Base-by-base conservation (phyloP, 176 grass and related monocot species). In the Calamus simplicifolius region DNA sequence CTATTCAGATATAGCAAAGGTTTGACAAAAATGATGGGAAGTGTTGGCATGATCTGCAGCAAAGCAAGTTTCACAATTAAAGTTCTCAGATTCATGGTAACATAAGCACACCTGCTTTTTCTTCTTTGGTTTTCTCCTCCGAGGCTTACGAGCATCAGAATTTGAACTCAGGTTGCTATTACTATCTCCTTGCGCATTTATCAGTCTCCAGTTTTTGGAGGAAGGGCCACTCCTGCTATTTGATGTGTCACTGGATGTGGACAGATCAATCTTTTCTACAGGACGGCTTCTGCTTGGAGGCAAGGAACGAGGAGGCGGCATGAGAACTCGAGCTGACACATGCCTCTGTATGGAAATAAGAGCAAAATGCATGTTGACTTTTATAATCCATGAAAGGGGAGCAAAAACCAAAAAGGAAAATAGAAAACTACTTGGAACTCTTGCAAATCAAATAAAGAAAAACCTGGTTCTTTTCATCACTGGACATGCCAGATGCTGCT, bases 401-500 rank as follows among this genome's bases (percentile, higher is more conserved):
- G 10, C 35, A 12, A 43, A 56, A 54, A 1, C 25, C 16, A n/a
- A 23, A 18, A 6, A 43, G 17, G 19, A n/a, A 29, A 79, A 49
- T 57, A 23, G 14, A 18, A 16, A 77, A 79, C 2, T 19, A 30
- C 29, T 3, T 66, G 54, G 56, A 43, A 71, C 35, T 38, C 14
- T 59, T 53, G 18, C 21, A 23, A 23, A 23, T 23, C 21, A 23
- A 23, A 23, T 23, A 23, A 23, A 23, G 38, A 28, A n/a, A 43
- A 89, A 99, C 94, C 88, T 99, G 84, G 56, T 93, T 89, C 69
- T 92, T 99, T 71, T 99, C 94, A 71, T 99, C 94, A 7, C 85
- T 93, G 63, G 94, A 93, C 82, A 93, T 76, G 54, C 94, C 76
- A 81, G 94, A 99, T 56, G 87, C 73, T 72, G 84, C 94, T 77